These are phyloP conservation scores for Naegleria gruberi DNA, from an alignment of 208 protist species.

Conservation along the genomic window DNA sequence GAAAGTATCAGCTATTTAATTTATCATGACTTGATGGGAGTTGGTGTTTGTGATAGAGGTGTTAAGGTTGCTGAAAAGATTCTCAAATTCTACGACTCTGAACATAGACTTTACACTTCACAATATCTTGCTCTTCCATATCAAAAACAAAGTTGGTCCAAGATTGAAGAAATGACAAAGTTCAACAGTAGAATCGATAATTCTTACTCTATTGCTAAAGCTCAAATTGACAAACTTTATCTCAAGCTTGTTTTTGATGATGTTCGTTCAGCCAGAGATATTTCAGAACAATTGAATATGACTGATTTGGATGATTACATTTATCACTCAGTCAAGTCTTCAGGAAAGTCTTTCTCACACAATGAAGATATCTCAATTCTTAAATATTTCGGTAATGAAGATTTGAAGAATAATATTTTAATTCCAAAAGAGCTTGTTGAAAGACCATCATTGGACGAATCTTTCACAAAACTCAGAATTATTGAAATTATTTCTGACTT, in stretches of 20 bases:
- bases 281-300: neutral
- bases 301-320: neutral
- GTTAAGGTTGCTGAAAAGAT: neutral
- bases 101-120: neutral
- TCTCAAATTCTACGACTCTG: neutral
- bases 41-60: neutral
- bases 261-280: neutral
- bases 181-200: neutral
- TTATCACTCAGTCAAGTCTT: neutral
- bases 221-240: neutral
- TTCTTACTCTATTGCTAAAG: neutral
- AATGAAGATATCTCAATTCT: neutral
- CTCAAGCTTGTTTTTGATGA: neutral
- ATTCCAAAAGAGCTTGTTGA: neutral
- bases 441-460: neutral
- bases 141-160: neutral
- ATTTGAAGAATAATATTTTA: neutral
- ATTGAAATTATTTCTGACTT: neutral
- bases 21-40: neutral
- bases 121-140: neutral
- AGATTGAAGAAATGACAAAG: neutral
- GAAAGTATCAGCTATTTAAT: constrained; percentile 4
- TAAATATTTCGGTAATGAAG: neutral
- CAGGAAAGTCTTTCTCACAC: neutral
- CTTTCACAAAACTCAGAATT: neutral